Conservation (phyloP, 257 asterid species). For the Avicennia marina region DNA sequence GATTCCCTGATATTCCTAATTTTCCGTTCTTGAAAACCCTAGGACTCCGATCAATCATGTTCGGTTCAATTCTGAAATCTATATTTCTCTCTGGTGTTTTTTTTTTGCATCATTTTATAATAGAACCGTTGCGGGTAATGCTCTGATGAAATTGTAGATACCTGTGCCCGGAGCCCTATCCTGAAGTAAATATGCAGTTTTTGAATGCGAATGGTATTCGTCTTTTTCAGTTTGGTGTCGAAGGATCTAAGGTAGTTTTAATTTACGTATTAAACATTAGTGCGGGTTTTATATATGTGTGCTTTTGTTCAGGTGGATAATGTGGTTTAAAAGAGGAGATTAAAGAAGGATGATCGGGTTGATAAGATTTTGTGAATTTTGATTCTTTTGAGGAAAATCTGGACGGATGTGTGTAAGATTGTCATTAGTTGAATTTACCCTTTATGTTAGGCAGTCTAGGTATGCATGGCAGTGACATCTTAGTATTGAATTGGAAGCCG, state of each 20-base stretch:
- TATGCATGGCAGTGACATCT: too few relatives aligned
- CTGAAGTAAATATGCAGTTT: constrained; percentile 59
- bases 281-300: neutral
- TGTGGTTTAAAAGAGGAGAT: neutral
- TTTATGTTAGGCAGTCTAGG: too few relatives aligned
- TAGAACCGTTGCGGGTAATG: neutral
- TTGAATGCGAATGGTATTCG: constrained; percentile 67
- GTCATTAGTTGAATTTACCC: too few relatives aligned
- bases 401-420: too few relatives aligned
- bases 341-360: neutral
- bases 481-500: too few relatives aligned
- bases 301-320: neutral
- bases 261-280: neutral
- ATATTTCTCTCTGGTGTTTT: neutral
- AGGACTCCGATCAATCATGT: constrained; percentile 90
- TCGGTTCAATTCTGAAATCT: constrained; percentile 17
- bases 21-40: constrained; percentile 80
- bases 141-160: constrained; percentile 41
- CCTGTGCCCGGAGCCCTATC: constrained; percentile 91
- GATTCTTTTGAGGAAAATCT: neutral
- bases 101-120: neutral
- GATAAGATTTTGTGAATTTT: neutral
- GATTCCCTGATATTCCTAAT: constrained; percentile 69
- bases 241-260: constrained; percentile 76
- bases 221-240: constrained; percentile 77